Evolutionary conservation across 139 green algal genomes (phyloP), one percentile per base, ranked within the genome.

Genomic region (Chlorella sp.): DNA sequence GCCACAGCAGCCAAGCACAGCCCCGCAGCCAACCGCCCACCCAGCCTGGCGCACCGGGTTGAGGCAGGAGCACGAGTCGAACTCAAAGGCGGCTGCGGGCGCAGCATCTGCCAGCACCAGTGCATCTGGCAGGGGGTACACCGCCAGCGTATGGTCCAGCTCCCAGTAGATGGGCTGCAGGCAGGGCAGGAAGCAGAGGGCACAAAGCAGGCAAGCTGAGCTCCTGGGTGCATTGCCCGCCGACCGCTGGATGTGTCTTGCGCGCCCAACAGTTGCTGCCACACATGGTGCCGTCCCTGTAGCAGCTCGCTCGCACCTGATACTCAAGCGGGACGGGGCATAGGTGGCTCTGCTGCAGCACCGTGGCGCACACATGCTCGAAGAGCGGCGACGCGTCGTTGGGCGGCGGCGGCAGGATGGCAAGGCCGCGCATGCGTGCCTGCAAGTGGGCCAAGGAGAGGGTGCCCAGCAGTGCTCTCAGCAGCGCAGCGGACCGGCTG

Each of bases 341-440:
- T 80, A 99, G 91, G 89, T 98, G 95, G 20, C 78, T 88, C 88
- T 99, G 95, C 92, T 98, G 96, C 86, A 98, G 89, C 65, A 99
- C 76, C 47, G 96, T 99, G 41, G 91, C 87, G 18, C 88, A 87
- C 26, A 97, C 71, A 76, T 98, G 93, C 38, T 91, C 75, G 84
- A 92, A 88, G 18, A 86, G 28, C 62, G 80, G 74, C 26, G 69
- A 63, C 20, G 68, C 89, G 39, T 79, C 84, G 72, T 4, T 78
- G 85, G 82, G 81, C 38, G 64, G 6, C 0, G 87, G 82, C 15
- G 92, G 87, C 73, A 96, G 55, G 41, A 96, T 86, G 78, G 89
- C 94, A 28, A 91, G 76, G 0, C 90, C 87, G 21, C 88, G 82
- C 89, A 97, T 92, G 51, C 51, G 51, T 15, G 51, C 51, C 51